Percentiles rank a stretch among this genome's conserved stretches.
Conservation (phyloP, 2,329 filamentous ascomycete genomes). For the Mycosphaerelloides madeirae region DNA sequence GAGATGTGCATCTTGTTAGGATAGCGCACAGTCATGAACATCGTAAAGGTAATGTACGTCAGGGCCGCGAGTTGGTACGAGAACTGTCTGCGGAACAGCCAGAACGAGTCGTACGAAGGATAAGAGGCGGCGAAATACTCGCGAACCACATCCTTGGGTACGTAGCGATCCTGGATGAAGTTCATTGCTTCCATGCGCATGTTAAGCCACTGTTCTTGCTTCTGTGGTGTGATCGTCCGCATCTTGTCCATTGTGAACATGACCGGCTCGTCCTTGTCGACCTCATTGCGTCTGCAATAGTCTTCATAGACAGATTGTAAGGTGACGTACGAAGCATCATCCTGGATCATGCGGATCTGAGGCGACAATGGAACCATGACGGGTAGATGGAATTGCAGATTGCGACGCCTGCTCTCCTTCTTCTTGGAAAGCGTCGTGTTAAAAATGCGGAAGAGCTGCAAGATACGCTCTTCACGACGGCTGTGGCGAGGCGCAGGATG, state of each 20-base stretch:
- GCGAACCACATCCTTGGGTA: slow-evolving; percentile 73
- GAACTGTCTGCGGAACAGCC: slow-evolving; percentile 96
- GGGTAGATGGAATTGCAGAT: slow-evolving; percentile 92
- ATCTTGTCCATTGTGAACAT: slow-evolving; percentile 95
- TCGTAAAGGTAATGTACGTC: slow-evolving; percentile 97
- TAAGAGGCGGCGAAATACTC: slow-evolving; percentile 88
- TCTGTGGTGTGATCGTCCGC: slow-evolving; percentile 59
- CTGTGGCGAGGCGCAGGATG: slow-evolving; percentile 91
- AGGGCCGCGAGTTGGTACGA: slow-evolving; percentile 91
- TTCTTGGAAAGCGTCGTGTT: slow-evolving; percentile 87
- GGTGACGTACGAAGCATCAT: slow-evolving; percentile 90
- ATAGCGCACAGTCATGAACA: slow-evolving; percentile 94
- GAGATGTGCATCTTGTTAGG: slow-evolving; percentile 94
- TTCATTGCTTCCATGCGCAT: slow-evolving; percentile 76
- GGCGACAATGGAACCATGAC: slow-evolving; percentile 94
- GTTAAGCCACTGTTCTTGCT: slow-evolving; percentile 53
- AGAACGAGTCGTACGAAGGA: slow-evolving; percentile 88
- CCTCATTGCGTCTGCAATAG: slow-evolving; percentile 78
- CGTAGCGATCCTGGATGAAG: slow-evolving; percentile 90
- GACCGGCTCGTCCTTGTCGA: slow-evolving; percentile 92
- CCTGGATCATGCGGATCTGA: slow-evolving; percentile 90
- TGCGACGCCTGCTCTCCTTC: slow-evolving; percentile 90
- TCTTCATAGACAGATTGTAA: slow-evolving; percentile 95
- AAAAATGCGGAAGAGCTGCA: slow-evolving; percentile 95
- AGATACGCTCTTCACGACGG: slow-evolving; percentile 85